Percentiles rank a stretch among this genome's conserved stretches.
Evolutionary conservation across 163 green algal species (phyloP).

Genomic region (Coccomyxa subellipsoidea): DNA sequence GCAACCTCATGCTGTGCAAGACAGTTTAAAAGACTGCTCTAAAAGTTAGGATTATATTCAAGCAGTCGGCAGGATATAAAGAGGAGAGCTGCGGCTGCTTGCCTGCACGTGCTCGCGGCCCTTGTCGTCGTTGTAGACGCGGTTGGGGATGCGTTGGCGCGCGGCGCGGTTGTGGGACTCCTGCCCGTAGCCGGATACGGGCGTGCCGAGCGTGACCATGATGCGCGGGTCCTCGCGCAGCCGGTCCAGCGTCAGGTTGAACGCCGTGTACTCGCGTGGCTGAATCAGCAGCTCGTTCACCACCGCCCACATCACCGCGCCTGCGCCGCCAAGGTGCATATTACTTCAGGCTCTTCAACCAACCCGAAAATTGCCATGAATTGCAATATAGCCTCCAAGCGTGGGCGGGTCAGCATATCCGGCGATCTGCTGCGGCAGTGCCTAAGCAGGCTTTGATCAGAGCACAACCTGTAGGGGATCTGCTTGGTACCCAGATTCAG

Average conservation of each 20-base stretch:
- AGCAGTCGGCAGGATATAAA: too few relatives aligned
- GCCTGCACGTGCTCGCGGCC: slow-evolving; percentile 80
- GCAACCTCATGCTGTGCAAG: too few relatives aligned
- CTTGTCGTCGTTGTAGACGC: slow-evolving; percentile 73
- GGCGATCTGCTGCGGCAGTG: too few relatives aligned
- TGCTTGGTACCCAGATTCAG: neutral
- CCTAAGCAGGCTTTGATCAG: too few relatives aligned
- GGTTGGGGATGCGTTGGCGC: slow-evolving; percentile 82
- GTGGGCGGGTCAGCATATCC: too few relatives aligned
- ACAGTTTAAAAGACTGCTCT: neutral
- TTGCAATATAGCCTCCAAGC: too few relatives aligned
- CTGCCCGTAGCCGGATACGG: slow-evolving; percentile 67
- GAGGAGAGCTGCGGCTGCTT: too few relatives aligned
- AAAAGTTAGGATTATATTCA: too few relatives aligned
- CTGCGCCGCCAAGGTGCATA: too few relatives aligned
- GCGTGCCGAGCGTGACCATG: slow-evolving; percentile 73
- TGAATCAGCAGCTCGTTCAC: slow-evolving; percentile 80
- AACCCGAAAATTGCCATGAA: too few relatives aligned
- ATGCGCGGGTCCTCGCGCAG: slow-evolving; percentile 51
- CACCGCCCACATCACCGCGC: slow-evolving; percentile 74
- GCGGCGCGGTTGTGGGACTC: slow-evolving; percentile 73
- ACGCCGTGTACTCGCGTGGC: slow-evolving; percentile 77
- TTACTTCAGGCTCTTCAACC: too few relatives aligned
- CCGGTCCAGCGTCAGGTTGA: slow-evolving; percentile 73
- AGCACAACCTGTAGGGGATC: too few relatives aligned